Evolutionary conservation across 2,329 filamentous ascomycete genomes (phyloP), one percentile per base, ranked within the genome.

Genomic region (Diplodia sapinea): DNA sequence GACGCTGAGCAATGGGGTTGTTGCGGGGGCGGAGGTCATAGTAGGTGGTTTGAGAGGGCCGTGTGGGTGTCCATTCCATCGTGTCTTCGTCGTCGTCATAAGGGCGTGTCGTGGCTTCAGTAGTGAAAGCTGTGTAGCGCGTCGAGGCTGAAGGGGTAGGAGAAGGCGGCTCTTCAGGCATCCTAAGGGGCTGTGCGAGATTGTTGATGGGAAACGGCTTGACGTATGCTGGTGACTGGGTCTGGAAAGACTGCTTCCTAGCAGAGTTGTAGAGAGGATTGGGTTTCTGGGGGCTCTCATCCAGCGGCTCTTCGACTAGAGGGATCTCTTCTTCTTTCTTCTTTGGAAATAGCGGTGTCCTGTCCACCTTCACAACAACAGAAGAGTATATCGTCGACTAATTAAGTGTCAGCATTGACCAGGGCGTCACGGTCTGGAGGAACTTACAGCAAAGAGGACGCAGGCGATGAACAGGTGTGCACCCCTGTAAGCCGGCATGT

Each of bases 1-100:
- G 66, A 6, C 59, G 59, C 31, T 61, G 43, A 49, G 40, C 47
- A 8, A 40, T 20, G 31, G 63, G 51, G 33, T 50, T 59, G 38
- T 59, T 51, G 26, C 62, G 64, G 8, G 67, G 54, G 20, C 56
- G 51, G 26, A 65, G 54, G 52, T 59, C 55, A 49, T 67, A 57
- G 61, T 67, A 56, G 65, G 62, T 66, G 23, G 64, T 62, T 66
- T 68, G 63, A 51, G 68, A 40, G n/a, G 84, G 83, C 66, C 81
- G 80, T 0, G 87, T 87, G 0, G 89, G 89, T 2, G 88, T 86
- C 88, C 90, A 92, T 73, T 93, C 91, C 91, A 94, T 93, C 66
- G 85, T 85, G 49, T 90, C 86, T 1, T 80, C 81, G 67, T 76
- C 72, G 1, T 73, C 73, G 33, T 68, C 50, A 20, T 70, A 68